These are phyloP conservation scores for Hyphodiscus sp. DNA, from an alignment of 2,329 filamentous ascomycete genomes.

Conservation along the genomic window DNA sequence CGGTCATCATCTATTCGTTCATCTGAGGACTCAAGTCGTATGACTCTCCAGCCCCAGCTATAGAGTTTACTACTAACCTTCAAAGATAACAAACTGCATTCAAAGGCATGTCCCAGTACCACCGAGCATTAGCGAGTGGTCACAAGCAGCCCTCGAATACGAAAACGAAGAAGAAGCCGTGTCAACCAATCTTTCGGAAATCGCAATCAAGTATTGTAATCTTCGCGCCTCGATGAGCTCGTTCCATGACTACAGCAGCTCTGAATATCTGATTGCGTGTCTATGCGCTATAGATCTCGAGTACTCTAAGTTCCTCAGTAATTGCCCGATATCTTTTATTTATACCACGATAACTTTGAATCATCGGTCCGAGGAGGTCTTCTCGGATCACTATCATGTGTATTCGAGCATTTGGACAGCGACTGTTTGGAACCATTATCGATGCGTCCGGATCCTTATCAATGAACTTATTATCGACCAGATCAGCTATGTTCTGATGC, in stretches of 20 bases:
- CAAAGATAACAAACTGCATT: slow-evolving; percentile 42
- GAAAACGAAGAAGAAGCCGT: slow-evolving; percentile 18
- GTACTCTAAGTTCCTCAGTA: slow-evolving; percentile 14
- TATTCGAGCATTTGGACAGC: slow-evolving; percentile 22
- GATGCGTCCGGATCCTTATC: slow-evolving; percentile 20
- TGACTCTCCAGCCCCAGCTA: background rate
- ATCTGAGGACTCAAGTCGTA: slow-evolving; percentile 36
- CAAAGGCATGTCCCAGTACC: slow-evolving; percentile 45
- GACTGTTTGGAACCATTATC: slow-evolving; percentile 25
- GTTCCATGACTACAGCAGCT: slow-evolving; percentile 20
- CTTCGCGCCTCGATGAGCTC: slow-evolving; percentile 20
- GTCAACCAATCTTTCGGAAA: slow-evolving; percentile 34
- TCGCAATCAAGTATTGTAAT: slow-evolving; percentile 29
- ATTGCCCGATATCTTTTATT: slow-evolving; percentile 10
- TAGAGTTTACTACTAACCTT: slow-evolving; percentile 32
- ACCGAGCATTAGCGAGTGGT: slow-evolving; percentile 40
- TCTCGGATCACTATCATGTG: slow-evolving; percentile 23
- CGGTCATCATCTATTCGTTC: slow-evolving; percentile 46
- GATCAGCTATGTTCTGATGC: slow-evolving; percentile 8
- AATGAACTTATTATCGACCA: slow-evolving; percentile 23
- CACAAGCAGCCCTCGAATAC: slow-evolving; percentile 21
- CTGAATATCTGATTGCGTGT: slow-evolving; percentile 12
- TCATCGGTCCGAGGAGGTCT: slow-evolving; percentile 16
- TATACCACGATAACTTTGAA: slow-evolving; percentile 16
- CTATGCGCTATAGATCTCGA: slow-evolving; percentile 16